phyloP scores from a whole-genome alignment of 352 stramenopile species.

The Phytophthora fragariae region DNA sequence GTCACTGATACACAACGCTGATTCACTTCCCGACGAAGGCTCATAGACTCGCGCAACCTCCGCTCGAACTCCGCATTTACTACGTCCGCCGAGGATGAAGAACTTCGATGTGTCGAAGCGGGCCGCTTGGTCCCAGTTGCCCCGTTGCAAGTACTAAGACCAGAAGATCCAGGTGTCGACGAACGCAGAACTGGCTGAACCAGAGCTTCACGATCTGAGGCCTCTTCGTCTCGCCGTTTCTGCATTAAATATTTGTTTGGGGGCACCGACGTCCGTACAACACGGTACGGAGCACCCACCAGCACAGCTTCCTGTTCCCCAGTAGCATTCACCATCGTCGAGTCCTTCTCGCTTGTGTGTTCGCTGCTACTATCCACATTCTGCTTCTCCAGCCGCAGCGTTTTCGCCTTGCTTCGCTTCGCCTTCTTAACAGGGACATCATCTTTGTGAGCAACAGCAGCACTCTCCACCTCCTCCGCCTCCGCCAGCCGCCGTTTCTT shows the following conservation, averaged over 20 bases:
- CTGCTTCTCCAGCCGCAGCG: slow-evolving; percentile 2
- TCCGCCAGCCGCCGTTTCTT: slow-evolving; percentile 39
- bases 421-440: slow-evolving; percentile 19
- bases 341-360: not conserved
- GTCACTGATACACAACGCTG: slow-evolving; percentile 48
- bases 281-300: slow-evolving; percentile 29
- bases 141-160: slow-evolving; percentile 26
- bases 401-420: slow-evolving; percentile 26
- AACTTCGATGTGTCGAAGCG: slow-evolving; percentile 12
- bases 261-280: slow-evolving; percentile 49
- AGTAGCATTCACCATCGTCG: not conserved
- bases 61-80: slow-evolving; percentile 59
- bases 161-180: slow-evolving; percentile 12
- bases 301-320: slow-evolving; percentile 10
- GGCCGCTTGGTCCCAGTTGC: slow-evolving; percentile 15
- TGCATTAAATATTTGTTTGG: slow-evolving; percentile 62
- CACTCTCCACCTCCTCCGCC: slow-evolving; percentile 17
- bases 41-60: slow-evolving; percentile 59
- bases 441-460: slow-evolving; percentile 10
- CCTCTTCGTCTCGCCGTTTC: slow-evolving; percentile 44
- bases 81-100: slow-evolving; percentile 20
- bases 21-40: slow-evolving; percentile 52
- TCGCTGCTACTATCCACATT: slow-evolving; percentile 2
- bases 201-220: slow-evolving; percentile 26
- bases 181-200: slow-evolving; percentile 18